Conservation (phyloP, 768 basidiomycete genomes). For the Tylopilus rubrobrunneus region DNA sequence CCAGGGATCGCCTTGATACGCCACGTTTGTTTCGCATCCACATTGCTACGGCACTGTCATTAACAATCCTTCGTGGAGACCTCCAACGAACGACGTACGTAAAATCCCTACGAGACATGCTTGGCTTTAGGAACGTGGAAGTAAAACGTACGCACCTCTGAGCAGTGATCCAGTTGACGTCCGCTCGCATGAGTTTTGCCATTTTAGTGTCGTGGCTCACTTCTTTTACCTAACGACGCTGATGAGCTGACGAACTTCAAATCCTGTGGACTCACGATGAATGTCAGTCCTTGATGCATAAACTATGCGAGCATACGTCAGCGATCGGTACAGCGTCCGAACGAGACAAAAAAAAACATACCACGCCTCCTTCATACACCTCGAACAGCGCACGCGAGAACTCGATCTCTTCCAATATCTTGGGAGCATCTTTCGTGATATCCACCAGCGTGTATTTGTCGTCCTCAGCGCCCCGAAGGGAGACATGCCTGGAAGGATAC, state of each 20-base stretch:
- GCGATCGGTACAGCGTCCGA: neutral
- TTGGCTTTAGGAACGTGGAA: neutral
- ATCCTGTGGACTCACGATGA: conserved; percentile 48
- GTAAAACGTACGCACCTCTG: conserved; percentile 44
- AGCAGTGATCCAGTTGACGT: conserved; percentile 81
- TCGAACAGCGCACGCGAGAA: conserved; percentile 82
- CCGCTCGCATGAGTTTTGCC: conserved; percentile 66
- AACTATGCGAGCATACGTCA: conserved; percentile 46
- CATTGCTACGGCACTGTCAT: conserved; percentile 44
- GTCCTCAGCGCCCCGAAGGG: conserved; percentile 74
- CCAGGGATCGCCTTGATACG: conserved; percentile 64
- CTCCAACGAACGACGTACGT: conserved; percentile 46
- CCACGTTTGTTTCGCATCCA: conserved; percentile 73
- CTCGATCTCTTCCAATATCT: conserved; percentile 78
- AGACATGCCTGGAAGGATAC: conserved; percentile 65
- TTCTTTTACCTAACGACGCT: conserved; percentile 57
- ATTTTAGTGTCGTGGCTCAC: conserved; percentile 75
- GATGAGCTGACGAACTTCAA: conserved; percentile 1
- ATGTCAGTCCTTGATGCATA: conserved; percentile 83
- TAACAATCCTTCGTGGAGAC: neutral
- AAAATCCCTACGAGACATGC: conserved; percentile 50
- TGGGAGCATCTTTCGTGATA: conserved; percentile 39
- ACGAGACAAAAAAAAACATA: conserved; percentile 31
- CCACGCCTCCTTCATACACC: conserved; percentile 85
- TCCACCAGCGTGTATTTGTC: conserved; percentile 77